These are phyloP conservation scores for Populus trichocarpa DNA, from an alignment of 441 rosid species.

Conservation along the genomic window DNA sequence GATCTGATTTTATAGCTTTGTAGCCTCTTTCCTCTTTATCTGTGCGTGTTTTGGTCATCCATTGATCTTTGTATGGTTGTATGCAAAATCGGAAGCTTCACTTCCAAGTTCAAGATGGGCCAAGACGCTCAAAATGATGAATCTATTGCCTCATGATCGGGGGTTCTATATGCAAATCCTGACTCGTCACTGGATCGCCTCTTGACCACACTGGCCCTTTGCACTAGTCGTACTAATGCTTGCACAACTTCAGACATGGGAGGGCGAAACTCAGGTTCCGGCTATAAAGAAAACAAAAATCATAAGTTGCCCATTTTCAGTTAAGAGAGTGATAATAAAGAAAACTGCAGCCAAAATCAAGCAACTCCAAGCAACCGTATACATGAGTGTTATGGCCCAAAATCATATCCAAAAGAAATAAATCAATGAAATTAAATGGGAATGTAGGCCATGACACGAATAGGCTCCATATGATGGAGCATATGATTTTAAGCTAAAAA, in stretches of 20 bases:
- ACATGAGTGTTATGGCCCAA: background rate
- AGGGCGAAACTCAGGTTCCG: constrained; percentile 95
- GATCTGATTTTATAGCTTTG: background rate
- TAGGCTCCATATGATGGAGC: no score
- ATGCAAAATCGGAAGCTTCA: constrained; percentile 14
- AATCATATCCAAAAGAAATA: background rate
- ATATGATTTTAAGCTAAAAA: no score
- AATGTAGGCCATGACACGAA: no score
- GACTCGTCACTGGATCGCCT: constrained; percentile 85
- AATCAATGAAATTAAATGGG: background rate
- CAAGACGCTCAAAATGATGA: constrained; percentile 29
- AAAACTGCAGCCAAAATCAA: background rate
- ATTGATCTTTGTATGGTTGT: constrained; percentile 5
- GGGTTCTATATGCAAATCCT: constrained; percentile 76
- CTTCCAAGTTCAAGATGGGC: constrained; percentile 12
- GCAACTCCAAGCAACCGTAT: background rate
- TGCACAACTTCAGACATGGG: constrained; percentile 99
- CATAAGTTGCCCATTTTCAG: background rate
- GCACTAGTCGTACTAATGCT: constrained; percentile 84
- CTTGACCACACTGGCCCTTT: constrained; percentile 79
- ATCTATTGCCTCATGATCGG: constrained; percentile 78
- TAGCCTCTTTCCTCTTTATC: background rate
- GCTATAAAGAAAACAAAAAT: constrained; percentile 36
- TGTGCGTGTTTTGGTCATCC: constrained; percentile 7
- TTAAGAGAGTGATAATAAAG: background rate